Evolutionary conservation across 768 basidiomycete species (phyloP), one percentile per base, ranked within the genome.

Genomic region (Leccinum sublutescens): DNA sequence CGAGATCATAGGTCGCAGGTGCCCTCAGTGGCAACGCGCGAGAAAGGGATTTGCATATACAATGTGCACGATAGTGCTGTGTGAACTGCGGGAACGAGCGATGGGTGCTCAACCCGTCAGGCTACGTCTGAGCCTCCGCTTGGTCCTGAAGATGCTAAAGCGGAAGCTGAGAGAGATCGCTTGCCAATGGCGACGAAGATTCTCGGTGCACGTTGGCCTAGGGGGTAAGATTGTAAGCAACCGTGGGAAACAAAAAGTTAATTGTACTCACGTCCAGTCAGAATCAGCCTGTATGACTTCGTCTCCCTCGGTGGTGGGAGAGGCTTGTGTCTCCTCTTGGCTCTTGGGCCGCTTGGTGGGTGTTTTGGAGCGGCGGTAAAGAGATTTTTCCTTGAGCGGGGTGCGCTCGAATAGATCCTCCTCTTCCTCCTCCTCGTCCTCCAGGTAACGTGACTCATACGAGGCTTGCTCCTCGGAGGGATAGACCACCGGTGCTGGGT

Each of bases 151-250:
- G 47, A 87, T 71, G 57, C 77, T 74, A 64, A 88, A 86, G 47
- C 84, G 77, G 31, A 87, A 63, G 58, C 83, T 73, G 21, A 88
- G 78, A 0, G 77, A 69, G 29, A 87, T 61, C 9, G 85, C 84
- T 64, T 85, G 83, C 86, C 87, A 87, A 58, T 85, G 82, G 9
- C 82, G 75, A 57, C 77, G 75, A 47, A 88, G 70, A 50, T 72
- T 74, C 67, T 85, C 76, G 9, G 75, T 72, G 71, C 86, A 87
- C 36, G 84, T 84, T 12, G 86, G 86, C 3, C 83, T 85, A 63
- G 7, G 33, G 17, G 34, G 15, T 5, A 45, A 5, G n/a, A 15
- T n/a, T 9, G n/a, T 64, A 5, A 67, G 54, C 14, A 19, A 51
- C 19, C 15, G 7, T 23, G 40, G 4, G 29, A 49, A 51, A 36